Base-by-base conservation (phyloP, 1,284 basidiomycete genomes). In the Dichomitus squalens region DNA sequence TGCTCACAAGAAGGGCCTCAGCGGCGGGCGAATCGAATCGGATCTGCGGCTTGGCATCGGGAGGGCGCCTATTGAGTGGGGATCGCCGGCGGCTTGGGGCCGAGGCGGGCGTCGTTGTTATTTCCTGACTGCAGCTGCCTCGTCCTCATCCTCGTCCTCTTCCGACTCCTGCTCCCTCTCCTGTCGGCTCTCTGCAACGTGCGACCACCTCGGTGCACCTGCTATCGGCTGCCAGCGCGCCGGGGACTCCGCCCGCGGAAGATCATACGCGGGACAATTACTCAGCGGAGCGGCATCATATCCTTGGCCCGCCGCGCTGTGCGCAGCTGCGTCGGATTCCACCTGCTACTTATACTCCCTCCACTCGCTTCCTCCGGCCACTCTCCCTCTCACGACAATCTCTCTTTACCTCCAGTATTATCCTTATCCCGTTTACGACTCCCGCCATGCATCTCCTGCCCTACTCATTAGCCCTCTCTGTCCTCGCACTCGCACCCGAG, bases 401-500 rank as follows among this genome's bases (percentile, higher is more conserved):
- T 7, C 25, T 39, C 48, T n/a, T 47, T 36, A 18, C 47, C 29
- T 25, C 18, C 34, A 52, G 31, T 43, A 25, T 48, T 40, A 27
- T 52, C 66, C 65, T 63, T 50, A 57, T 44, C 57, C 61, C 21
- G 56, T 63, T 3, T 9, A 7, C 29, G n/a, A n/a, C n/a, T n/a
- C 47, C 34, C 49, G 35, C 34, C 54, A 68, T 68, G 66, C 58
- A 62, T 52, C 58, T 64, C 18, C 56, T 64, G 11, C 57, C 66
- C 9, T 47, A 67, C 53, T 61, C 67, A 2, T 64, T 69, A 48
- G 64, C 65, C 11, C 44, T 68, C 51, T 59, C 67, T 54, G 57
- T 66, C 4, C 61, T 68, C 41, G 59, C 61, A 3, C 41, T 66
- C 34, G 59, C 61, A 16, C 50, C 64, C 21, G 49, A 58, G 25